These are phyloP conservation scores for Gryganskiella cystojenkinii DNA, from an alignment of 192 early-diverging fungal species.

Conservation along the genomic window DNA sequence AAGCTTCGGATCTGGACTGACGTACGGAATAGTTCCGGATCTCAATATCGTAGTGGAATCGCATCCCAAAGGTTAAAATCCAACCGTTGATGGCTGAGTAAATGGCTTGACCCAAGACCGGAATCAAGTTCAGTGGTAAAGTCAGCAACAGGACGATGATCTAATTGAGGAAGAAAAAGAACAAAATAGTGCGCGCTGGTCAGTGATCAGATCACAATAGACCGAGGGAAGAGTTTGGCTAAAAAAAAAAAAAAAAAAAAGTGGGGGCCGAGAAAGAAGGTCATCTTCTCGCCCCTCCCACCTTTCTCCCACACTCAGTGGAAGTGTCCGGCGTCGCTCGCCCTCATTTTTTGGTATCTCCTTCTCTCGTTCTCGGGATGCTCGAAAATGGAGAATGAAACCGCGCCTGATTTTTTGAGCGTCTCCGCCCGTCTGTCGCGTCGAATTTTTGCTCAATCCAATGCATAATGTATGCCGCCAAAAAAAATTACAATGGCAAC, in stretches of 20 bases:
- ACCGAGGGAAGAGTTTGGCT: no score
- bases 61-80: slow-evolving; percentile 56
- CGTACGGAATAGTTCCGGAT: slow-evolving; percentile 54
- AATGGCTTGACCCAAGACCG: slow-evolving; percentile 64
- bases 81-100: slow-evolving; percentile 62
- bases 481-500: no score
- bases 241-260: background rate
- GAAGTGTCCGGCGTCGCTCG: no score
- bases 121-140: slow-evolving; percentile 66
- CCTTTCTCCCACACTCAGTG: no score
- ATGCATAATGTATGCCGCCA: no score
- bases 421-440: background rate
- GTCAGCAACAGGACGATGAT: slow-evolving; percentile 66
- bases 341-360: no score
- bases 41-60: slow-evolving; percentile 64
- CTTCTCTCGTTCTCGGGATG: background rate
- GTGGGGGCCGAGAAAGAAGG: background rate
- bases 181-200: no score
- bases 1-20: slow-evolving; percentile 60
- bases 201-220: no score
- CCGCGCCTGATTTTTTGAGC: background rate
- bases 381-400: slow-evolving; percentile 30
- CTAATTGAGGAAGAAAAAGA: slow-evolving; percentile 18
- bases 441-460: background rate
- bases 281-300: no score